Conservation (phyloP, 306 rosid genomes). For the Cicer pinnatifidum region DNA sequence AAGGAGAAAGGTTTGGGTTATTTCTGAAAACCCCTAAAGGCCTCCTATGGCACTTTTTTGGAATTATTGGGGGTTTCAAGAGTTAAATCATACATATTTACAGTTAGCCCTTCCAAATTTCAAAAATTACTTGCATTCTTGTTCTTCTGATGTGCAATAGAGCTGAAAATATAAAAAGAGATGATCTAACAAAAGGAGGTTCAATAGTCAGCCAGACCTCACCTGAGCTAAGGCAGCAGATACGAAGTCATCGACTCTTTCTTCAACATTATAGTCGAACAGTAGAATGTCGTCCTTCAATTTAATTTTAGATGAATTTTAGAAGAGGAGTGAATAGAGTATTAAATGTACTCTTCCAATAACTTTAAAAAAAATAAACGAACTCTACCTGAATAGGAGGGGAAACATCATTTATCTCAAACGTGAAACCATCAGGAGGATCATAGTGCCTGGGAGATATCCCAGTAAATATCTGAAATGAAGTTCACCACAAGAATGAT, state of each 20-base stretch:
- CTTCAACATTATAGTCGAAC: constrained; percentile 61
- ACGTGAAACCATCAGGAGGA: constrained; percentile 85
- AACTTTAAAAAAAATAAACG: constrained; percentile 14
- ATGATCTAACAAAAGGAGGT: constrained; percentile 30
- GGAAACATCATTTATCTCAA: constrained; percentile 82
- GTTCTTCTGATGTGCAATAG: constrained; percentile 22
- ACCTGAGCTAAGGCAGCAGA: constrained; percentile 67
- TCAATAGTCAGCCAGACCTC: constrained; percentile 46
- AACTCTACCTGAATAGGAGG: constrained; percentile 62
- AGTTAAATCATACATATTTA: no score
- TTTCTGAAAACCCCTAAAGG: no score
- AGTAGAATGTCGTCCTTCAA: constrained; percentile 61
- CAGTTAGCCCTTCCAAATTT: no score
- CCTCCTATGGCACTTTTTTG: no score
- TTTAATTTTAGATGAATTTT: constrained; percentile 32
- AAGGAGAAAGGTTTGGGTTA: no score
- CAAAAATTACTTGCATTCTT: neutral
- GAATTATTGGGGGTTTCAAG: no score
- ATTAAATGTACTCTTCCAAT: constrained; percentile 3
- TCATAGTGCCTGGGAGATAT: constrained; percentile 83
- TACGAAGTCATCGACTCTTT: constrained; percentile 56
- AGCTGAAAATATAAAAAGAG: constrained; percentile 27
- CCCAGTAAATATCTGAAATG: constrained; percentile 76
- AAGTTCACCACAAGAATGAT: constrained; percentile 35
- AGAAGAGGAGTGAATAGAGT: constrained; percentile 35